Conservation (phyloP, 139 green algal species). For the Coelastrella sp. region DNA sequence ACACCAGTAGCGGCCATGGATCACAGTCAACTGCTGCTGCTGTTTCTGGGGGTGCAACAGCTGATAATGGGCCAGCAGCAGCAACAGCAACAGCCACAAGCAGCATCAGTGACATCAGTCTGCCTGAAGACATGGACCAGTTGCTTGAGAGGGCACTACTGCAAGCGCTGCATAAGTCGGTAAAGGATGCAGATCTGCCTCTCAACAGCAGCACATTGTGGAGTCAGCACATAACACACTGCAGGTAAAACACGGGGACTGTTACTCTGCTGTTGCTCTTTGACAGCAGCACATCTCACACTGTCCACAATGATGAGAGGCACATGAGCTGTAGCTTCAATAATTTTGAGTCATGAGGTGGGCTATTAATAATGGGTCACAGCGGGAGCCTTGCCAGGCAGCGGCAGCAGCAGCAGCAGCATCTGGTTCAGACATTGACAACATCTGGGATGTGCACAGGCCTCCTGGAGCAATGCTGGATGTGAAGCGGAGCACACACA, state of each 20-base stretch:
- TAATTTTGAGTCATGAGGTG: too few species aligned
- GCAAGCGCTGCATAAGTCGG: constrained; percentile 66
- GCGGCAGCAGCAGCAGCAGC: constrained; percentile 8
- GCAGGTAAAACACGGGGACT: background rate
- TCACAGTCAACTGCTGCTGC: background rate
- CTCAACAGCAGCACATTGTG: constrained; percentile 54
- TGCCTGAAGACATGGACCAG: constrained; percentile 36
- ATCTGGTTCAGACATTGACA: background rate
- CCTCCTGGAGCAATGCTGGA: constrained; percentile 54
- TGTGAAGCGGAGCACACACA: constrained; percentile 70
- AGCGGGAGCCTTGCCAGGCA: constrained; percentile 8
- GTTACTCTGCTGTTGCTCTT: background rate
- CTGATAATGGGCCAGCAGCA: too few species aligned
- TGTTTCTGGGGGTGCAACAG: background rate
- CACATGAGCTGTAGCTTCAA: too few species aligned
- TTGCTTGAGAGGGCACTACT: constrained; percentile 45
- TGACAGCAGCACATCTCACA: background rate
- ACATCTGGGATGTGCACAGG: background rate
- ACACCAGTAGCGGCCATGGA: background rate
- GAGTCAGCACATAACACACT: constrained; percentile 49
- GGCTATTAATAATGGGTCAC: background rate
- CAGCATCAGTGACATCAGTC: constrained; percentile 15
- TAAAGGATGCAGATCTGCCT: constrained; percentile 66
- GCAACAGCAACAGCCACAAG: background rate
- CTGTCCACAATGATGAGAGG: background rate